Conservation (phyloP, 2,329 filamentous ascomycete species). For the Fusarium xyrophilum region DNA sequence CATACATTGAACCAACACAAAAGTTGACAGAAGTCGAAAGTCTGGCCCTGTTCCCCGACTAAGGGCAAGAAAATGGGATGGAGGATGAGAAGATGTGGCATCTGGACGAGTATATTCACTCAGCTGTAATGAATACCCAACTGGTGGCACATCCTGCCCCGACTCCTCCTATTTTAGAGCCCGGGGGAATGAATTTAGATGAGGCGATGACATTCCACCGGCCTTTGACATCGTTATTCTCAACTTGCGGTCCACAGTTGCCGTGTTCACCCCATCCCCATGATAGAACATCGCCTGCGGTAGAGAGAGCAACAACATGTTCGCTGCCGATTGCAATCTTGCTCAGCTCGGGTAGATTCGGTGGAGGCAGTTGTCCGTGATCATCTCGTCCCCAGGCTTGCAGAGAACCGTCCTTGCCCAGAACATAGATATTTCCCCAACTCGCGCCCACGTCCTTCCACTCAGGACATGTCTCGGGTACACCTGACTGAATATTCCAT, state of each 20-base stretch:
- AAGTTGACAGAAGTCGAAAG: constrained; percentile 70
- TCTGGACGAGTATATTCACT: constrained; percentile 25
- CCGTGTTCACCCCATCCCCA: constrained; percentile 99
- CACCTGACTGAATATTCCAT: constrained; percentile 67
- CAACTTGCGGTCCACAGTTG: constrained; percentile 80
- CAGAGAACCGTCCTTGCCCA: constrained; percentile 66
- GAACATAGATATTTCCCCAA: constrained; percentile 82
- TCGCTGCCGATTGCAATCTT: constrained; percentile 86
- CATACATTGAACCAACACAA: constrained; percentile 73
- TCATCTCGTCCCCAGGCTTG: constrained; percentile 84
- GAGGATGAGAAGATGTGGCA: constrained; percentile 1
- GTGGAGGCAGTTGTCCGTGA: constrained; percentile 78
- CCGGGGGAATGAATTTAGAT: constrained; percentile 59
- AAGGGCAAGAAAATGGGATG: constrained; percentile 5
- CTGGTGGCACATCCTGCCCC: constrained; percentile 92
- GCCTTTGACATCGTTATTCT: constrained; percentile 71
- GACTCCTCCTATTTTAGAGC: constrained; percentile 63
- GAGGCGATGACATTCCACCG: constrained; percentile 72
- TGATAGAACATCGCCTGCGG: constrained; percentile 70
- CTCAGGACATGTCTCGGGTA: constrained; percentile 58
- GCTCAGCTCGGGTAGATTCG: constrained; percentile 62
- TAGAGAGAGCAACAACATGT: constrained; percentile 78
- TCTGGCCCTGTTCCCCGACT: constrained; percentile 53
- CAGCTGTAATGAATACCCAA: constrained; percentile 63
- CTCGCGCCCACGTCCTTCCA: constrained; percentile 78